Evolutionary conservation across 179 eudicot species (phyloP).

Genomic region (Vitellaria paradoxa): DNA sequence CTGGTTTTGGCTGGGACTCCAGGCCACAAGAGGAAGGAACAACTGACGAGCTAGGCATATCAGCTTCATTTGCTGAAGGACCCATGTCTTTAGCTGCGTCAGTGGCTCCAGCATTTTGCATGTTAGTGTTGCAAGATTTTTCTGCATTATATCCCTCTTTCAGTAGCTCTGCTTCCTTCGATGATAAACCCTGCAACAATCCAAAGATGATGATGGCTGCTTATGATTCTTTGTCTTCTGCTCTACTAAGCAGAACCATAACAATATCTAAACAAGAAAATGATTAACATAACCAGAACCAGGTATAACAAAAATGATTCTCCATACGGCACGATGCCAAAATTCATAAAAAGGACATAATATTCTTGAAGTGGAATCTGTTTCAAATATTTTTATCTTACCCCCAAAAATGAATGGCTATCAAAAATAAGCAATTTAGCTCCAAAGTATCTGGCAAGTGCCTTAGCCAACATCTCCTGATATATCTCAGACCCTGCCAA

Average conservation of each 20-base stretch:
- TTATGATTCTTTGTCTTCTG: background rate
- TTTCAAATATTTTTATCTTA: conserved; percentile 37
- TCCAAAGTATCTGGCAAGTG: conserved; percentile 77
- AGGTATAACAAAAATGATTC: background rate
- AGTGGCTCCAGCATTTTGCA: conserved; percentile 43
- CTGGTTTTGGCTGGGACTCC: conserved; percentile 55
- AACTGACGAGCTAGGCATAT: conserved; percentile 43
- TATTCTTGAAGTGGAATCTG: background rate
- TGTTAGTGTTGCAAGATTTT: conserved; percentile 39
- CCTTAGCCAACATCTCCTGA: conserved; percentile 91
- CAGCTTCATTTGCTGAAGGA: conserved; percentile 44
- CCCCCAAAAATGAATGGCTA: conserved; percentile 75
- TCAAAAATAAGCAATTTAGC: conserved; percentile 95
- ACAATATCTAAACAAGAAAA: conserved; percentile 11
- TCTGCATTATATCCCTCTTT: conserved; percentile 59
- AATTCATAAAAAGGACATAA: background rate
- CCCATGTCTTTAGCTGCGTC: conserved; percentile 37
- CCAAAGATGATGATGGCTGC: conserved; percentile 1
- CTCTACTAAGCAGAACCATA: background rate
- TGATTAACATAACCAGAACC: background rate
- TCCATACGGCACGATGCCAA: background rate
- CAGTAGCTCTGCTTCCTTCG: conserved; percentile 65
- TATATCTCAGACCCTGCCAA: conserved; percentile 90
- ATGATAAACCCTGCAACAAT: conserved; percentile 50
- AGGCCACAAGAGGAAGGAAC: conserved; percentile 34